These are phyloP conservation scores for Cytospora paraplurivora DNA, from an alignment of 2,329 filamentous ascomycete genomes.

Conservation along the genomic window DNA sequence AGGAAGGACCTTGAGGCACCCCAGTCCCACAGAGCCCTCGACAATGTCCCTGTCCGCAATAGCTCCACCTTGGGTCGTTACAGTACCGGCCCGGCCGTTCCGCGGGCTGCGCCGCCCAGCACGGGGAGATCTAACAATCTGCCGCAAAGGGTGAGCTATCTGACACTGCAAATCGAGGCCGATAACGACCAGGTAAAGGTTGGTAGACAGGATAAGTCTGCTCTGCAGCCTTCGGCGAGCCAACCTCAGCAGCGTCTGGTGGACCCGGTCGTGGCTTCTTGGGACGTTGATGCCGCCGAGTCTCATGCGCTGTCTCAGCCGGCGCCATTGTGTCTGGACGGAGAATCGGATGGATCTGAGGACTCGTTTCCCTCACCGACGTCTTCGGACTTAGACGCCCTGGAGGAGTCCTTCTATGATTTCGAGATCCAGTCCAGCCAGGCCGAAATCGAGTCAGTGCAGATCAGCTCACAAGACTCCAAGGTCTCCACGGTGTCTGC, in stretches of 20 bases:
- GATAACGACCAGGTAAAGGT: neutral
- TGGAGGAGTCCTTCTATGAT: slow-evolving; percentile 19
- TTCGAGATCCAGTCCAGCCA: slow-evolving; percentile 8
- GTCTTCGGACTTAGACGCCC: slow-evolving; percentile 21
- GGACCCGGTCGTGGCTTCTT: neutral
- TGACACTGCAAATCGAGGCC: neutral
- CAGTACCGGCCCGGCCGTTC: neutral
- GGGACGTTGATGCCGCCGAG: neutral
- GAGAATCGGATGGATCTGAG: neutral
- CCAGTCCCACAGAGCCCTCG: slow-evolving; percentile 8
- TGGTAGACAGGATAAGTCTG: neutral
- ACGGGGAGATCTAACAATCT: neutral
- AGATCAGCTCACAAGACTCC: slow-evolving; percentile 1
- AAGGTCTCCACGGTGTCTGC: neutral
- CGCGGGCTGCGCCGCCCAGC: neutral
- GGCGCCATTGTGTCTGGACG: neutral
- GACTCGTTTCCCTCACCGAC: slow-evolving; percentile 20
- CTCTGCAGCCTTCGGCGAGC: neutral
- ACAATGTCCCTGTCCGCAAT: slow-evolving; percentile 7
- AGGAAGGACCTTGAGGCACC: neutral
- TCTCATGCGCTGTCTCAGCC: neutral
- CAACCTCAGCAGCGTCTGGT: neutral
- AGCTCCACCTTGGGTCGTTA: neutral
- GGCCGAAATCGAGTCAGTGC: neutral
- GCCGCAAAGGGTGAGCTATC: neutral